phyloP scores from a whole-genome alignment of 306 rosid species.

The Prunus dulcis region DNA sequence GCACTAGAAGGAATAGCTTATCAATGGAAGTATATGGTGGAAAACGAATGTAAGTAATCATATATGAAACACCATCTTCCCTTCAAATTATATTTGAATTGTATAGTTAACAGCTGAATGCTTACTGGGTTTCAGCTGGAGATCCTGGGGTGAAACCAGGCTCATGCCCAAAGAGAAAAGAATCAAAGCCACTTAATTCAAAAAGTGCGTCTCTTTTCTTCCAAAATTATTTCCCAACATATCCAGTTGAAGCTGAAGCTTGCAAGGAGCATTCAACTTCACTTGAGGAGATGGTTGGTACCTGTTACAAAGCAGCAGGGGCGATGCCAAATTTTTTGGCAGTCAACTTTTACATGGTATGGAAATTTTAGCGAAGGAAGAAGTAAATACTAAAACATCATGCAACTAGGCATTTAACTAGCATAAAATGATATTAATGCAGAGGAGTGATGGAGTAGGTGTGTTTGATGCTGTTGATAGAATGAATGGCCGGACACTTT shows the following conservation, averaged over 20 bases:
- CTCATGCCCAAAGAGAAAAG: slow-evolving; percentile 83
- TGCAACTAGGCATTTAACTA: slow-evolving; percentile 25
- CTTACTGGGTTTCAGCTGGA: slow-evolving; percentile 70
- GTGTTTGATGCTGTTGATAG: slow-evolving; percentile 75
- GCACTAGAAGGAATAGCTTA: slow-evolving; percentile 92
- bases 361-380: neutral
- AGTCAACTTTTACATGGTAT: slow-evolving; percentile 96
- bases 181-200: slow-evolving; percentile 76
- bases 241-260: slow-evolving; percentile 88
- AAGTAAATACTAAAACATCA: neutral
- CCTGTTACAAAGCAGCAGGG: slow-evolving; percentile 93
- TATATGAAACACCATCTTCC: slow-evolving; percentile 7
- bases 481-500: slow-evolving; percentile 70
- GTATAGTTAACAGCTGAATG: neutral
- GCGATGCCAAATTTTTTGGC: slow-evolving; percentile 80
- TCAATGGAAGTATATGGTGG: slow-evolving; percentile 93
- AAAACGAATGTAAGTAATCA: slow-evolving; percentile 76
- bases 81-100: slow-evolving; percentile 5
- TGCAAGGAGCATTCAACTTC: slow-evolving; percentile 97
- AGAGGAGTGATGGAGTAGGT: slow-evolving; percentile 98
- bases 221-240: slow-evolving; percentile 85
- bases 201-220: slow-evolving; percentile 69
- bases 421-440: slow-evolving; percentile 32
- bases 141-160: slow-evolving; percentile 83
- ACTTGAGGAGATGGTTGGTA: slow-evolving; percentile 73